Percentiles rank a stretch among this genome's conserved stretches.
Conservation (phyloP, 2,329 filamentous ascomycete species). For the Colletotrichum truncatum region DNA sequence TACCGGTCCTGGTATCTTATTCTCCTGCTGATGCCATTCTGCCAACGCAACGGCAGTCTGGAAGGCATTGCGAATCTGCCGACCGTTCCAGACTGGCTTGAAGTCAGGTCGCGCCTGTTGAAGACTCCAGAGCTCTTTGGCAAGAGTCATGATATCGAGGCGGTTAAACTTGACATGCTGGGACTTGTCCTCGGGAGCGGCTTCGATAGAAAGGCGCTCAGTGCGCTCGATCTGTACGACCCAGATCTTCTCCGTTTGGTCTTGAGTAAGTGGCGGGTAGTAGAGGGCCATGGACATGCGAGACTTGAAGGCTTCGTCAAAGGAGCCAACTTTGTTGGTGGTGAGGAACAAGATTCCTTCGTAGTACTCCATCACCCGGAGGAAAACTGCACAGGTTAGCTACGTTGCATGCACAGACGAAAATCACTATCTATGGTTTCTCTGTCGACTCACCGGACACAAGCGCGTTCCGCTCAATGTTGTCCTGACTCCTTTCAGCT, state of each 20-base stretch:
- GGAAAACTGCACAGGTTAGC: conserved; percentile 42
- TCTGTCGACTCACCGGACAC: conserved; percentile 15
- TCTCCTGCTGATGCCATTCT: conserved; percentile 40
- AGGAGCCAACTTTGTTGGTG: conserved; percentile 56
- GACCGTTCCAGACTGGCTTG: conserved; percentile 51
- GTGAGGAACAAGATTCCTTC: conserved; percentile 59
- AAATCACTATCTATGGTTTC: no score
- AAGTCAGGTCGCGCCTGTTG: conserved; percentile 51
- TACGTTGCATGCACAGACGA: neutral
- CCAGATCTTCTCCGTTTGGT: conserved; percentile 53
- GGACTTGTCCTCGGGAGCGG: conserved; percentile 41
- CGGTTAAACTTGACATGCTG: conserved; percentile 45
- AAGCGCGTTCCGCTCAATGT: conserved; percentile 1
- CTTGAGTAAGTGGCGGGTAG: conserved; percentile 47
- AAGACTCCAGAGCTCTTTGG: conserved; percentile 45
- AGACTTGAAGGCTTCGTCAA: conserved; percentile 58
- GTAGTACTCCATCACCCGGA: conserved; percentile 60
- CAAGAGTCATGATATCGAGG: conserved; percentile 43
- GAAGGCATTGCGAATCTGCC: conserved; percentile 53
- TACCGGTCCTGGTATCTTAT: conserved; percentile 25
- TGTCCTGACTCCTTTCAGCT: conserved; percentile 72
- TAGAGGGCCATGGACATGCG: conserved; percentile 54
- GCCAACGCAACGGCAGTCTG: conserved; percentile 55
- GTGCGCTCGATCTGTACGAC: conserved; percentile 43
- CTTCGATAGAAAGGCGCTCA: conserved; percentile 29